Base-by-base conservation (phyloP, 2,329 filamentous ascomycete genomes). In the Aureobasidium melanogenum region DNA sequence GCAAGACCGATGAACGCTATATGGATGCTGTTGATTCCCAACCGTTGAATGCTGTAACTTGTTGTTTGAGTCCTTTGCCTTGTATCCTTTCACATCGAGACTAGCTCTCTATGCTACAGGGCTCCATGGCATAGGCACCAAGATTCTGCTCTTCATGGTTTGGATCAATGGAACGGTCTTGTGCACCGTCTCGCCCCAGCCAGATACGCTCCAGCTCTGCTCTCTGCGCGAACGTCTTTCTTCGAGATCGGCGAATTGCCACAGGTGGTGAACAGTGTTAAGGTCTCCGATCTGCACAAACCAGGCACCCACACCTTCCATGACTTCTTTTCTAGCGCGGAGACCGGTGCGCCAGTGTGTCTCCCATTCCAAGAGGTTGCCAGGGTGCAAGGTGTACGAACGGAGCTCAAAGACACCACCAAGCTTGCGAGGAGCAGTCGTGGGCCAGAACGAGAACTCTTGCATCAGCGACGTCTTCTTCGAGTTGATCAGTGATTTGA, bases 371-470 rank as follows among this genome's bases (percentile, higher is more conserved):
- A 99, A 83, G 46, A 99, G 81, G 73, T 97, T 97, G 44, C 94
- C 94, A 0, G 94, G 94, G 72, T 97, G 91, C 24, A 99, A 83
- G 5, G 91, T 97, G 79, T 99, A 99, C 1, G 94, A 97, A 57
- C 94, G 89, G 36, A 99, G 82, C 79, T 99, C 94, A 72, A 99
- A 99, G 44, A 99, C 77, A 48, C 94, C 94, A 60, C 94, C 94
- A 0, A 99, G 84, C 69, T 90, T 82, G 63, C 94, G 90, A 0
- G 94, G 94, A 5, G 92, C 83, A 0, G 91, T 93, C 3, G 94
- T 99, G 1, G 94, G 94, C 94, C 94, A 99, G 82, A 99, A 99
- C 38, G 92, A 96, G 77, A 99, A 99, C 75, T 99, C 94, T 75
- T 99, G 94, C 94, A 99, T 99, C 56, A 99, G 82, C 0, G 92